phyloP scores from a whole-genome alignment of 805 yeast species.

The Cyberlindnera meyerae region DNA sequence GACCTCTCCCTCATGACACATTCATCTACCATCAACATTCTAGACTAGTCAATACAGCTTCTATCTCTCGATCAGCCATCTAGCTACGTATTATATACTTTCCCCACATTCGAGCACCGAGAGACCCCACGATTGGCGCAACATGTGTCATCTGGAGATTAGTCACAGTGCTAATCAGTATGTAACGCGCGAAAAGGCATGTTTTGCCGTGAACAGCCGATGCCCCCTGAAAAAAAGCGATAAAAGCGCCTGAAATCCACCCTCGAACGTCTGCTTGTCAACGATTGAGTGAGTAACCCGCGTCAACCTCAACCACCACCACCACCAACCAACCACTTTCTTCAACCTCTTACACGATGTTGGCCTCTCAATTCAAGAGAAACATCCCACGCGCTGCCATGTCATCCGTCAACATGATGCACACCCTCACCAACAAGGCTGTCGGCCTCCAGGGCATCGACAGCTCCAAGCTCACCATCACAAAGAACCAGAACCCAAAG shows the following conservation, averaged over 20 bases:
- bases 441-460: conserved; percentile 40
- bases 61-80: too few relatives aligned
- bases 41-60: too few relatives aligned
- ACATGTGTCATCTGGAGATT: not conserved
- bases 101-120: too few relatives aligned
- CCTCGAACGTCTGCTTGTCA: too few relatives aligned
- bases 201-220: conserved; percentile 6
- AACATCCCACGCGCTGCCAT: conserved; percentile 9
- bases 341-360: conserved; percentile 1
- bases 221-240: not conserved
- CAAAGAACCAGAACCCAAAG: conserved; percentile 46
- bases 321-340: too few relatives aligned
- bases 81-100: too few relatives aligned
- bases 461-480: conserved; percentile 47
- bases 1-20: too few relatives aligned
- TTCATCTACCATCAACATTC: too few relatives aligned
- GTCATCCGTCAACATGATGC: conserved; percentile 8
- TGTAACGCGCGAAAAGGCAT: not conserved
- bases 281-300: too few relatives aligned
- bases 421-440: conserved; percentile 1
- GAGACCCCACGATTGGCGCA: not conserved
- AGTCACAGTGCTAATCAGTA: conserved; percentile 5
- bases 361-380: conserved; percentile 4
- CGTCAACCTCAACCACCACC: too few relatives aligned
- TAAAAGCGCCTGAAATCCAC: not conserved